Percentiles rank a stretch among this genome's conserved stretches.
These are phyloP conservation scores for Tylopilus felleus DNA, from an alignment of 768 basidiomycete species.

Conservation along the genomic window DNA sequence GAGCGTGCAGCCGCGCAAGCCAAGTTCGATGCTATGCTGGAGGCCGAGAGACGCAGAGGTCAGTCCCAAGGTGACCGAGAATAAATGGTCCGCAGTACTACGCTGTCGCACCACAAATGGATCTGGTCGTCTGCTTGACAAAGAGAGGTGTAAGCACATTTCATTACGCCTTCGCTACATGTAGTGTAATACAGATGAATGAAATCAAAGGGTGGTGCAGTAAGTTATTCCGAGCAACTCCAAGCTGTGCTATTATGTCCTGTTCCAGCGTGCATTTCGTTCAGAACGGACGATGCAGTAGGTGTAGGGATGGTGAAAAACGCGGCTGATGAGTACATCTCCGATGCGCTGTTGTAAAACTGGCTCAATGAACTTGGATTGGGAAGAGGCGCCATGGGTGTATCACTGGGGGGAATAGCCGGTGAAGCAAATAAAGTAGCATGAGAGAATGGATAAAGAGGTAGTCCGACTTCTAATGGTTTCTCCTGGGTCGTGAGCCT, in stretches of 20 bases:
- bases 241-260: conserved; percentile 6
- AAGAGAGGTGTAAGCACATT: background rate
- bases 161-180: background rate
- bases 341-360: conserved; percentile 4
- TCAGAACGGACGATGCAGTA: conserved; percentile 2
- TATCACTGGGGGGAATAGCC: conserved; percentile 32
- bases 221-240: conserved; percentile 10
- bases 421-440: conserved; percentile 56
- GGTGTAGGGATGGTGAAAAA: conserved; percentile 1
- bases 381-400: conserved; percentile 29
- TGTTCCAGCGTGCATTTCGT: conserved; percentile 3
- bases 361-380: conserved; percentile 17
- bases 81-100: background rate
- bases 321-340: conserved; percentile 4
- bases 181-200: conserved; percentile 6
- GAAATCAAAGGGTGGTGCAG: conserved; percentile 1
- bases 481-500: conserved; percentile 77
- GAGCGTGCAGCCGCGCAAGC: conserved; percentile 49
- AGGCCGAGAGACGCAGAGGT: conserved; percentile 47
- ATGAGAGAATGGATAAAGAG: conserved; percentile 80
- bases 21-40: conserved; percentile 55
- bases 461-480: conserved; percentile 76
- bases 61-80: conserved; percentile 21
- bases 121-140: background rate
- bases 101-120: background rate